Base-by-base conservation (phyloP, 306 rosid genomes). In the Cicer bijugum region DNA sequence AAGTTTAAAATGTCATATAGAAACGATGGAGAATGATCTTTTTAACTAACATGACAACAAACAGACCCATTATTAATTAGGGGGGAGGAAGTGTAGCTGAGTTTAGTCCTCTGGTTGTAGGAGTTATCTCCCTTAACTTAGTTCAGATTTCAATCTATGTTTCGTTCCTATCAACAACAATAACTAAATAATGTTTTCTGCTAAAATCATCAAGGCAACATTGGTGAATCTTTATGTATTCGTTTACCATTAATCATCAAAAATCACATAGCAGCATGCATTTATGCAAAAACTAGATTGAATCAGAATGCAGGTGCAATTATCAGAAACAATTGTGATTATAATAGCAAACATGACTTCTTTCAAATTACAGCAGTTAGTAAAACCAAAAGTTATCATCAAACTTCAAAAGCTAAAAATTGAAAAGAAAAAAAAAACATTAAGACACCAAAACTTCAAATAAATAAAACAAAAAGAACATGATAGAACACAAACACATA, bases 301-400 rank as follows among this genome's bases (percentile, higher is more conserved):
- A 75, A 75, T 17, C 74, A 60, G 53, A 74, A 72, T 46, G 46
- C 39, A 56, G 11, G 66, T 19, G 37, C 70, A 57, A 70, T n/a
- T 45, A 44, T 11, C 12, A 39, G 69, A 40, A 17, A 53, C 33
- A 23, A 23, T 23, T 23, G 33, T 23, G 33, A 23, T 23, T 23
- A 23, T 23, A 23, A 23, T 23, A 23, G 33, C 33, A 23, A 23
- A 23, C 33, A 23, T 23, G 33, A 23, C 33, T 23, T 23, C 28
- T 23, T 23, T 23, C 28, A 23, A 23, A 23, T 23, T 23, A 23
- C 28, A 23, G 33, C 33, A 23, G 4, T 23, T 23, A 23, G 33
- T 23, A 23, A 23, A 23, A 56, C 69, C 44, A 58, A 35, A 19
- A 55, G 15, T n/a, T 55, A 65, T 28, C 20, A 1, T 56, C 58